Percentiles rank a stretch among this genome's conserved stretches.
Evolutionary conservation across 306 rosid genomes (phyloP).

Genomic region (Acmispon strigosus): DNA sequence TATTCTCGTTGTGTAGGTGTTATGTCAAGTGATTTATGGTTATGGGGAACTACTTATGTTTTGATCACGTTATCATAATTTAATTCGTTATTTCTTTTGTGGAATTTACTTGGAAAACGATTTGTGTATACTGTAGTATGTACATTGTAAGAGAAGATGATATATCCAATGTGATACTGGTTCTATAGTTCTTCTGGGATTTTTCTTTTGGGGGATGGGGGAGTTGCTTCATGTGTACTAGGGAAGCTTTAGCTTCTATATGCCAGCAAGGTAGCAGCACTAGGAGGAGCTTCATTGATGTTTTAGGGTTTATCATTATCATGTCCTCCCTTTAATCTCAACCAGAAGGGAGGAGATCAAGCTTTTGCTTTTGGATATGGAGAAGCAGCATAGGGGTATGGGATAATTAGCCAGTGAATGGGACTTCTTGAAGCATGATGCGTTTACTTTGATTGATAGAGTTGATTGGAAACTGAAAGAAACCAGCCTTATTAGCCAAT

Average conservation of each 20-base stretch:
- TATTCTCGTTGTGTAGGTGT: slow-evolving; percentile 8
- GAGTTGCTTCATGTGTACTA: background rate
- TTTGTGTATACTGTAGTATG: background rate
- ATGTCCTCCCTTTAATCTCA: too few relatives aligned
- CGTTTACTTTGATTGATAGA: too few relatives aligned
- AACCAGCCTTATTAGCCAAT: too few relatives aligned
- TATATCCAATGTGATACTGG: background rate
- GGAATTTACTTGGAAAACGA: slow-evolving; percentile 3
- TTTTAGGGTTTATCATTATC: background rate
- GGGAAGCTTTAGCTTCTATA: background rate
- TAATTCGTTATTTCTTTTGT: background rate
- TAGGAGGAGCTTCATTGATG: background rate
- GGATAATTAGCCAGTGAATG: background rate
- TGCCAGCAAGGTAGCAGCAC: background rate
- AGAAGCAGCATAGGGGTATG: background rate
- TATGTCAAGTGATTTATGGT: slow-evolving; percentile 10
- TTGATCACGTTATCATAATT: slow-evolving; percentile 10
- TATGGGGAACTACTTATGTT: background rate
- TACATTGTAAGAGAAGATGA: background rate
- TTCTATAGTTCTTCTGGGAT: background rate
- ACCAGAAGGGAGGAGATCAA: background rate
- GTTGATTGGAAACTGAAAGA: too few relatives aligned
- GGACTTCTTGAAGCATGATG: background rate
- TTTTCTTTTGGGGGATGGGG: background rate
- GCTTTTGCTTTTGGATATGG: background rate